phyloP scores from a whole-genome alignment of 2,329 filamentous ascomycete genomes.

The Microdochium nivale region DNA sequence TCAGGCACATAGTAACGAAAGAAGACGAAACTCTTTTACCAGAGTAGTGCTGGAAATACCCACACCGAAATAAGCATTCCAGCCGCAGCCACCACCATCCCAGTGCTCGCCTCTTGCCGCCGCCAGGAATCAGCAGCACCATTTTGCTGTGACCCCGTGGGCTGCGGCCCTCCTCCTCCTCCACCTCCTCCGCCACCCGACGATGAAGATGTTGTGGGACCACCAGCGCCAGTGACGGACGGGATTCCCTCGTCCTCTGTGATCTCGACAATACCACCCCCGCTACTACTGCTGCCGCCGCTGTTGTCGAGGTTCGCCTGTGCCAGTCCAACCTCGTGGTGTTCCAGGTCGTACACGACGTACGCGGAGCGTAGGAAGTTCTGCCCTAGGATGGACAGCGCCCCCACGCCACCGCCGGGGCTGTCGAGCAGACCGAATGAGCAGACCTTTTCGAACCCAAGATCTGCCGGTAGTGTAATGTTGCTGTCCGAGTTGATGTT shows the following conservation, averaged over 20 bases:
- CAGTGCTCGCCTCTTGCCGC: too few relatives aligned
- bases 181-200: too few relatives aligned
- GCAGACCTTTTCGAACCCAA: slow-evolving; percentile 36
- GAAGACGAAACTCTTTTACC: too few relatives aligned
- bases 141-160: background rate
- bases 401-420: slow-evolving; percentile 13
- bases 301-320: slow-evolving; percentile 42
- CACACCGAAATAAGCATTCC: background rate
- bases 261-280: slow-evolving; percentile 35
- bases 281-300: too few relatives aligned
- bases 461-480: slow-evolving; percentile 13
- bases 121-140: background rate
- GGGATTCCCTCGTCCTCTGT: slow-evolving; percentile 29
- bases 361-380: slow-evolving; percentile 40
- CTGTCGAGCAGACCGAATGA: slow-evolving; percentile 44
- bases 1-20: too few relatives aligned
- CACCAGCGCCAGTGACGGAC: slow-evolving; percentile 20
- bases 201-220: background rate
- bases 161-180: background rate
- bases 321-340: slow-evolving; percentile 41
- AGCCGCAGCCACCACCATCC: background rate
- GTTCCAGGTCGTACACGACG: slow-evolving; percentile 44
- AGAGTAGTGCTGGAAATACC: background rate
- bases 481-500: slow-evolving; percentile 20
- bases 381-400: slow-evolving; percentile 33